phyloP scores from a whole-genome alignment of 331 rosid genomes.

The Spiraea crenata region DNA sequence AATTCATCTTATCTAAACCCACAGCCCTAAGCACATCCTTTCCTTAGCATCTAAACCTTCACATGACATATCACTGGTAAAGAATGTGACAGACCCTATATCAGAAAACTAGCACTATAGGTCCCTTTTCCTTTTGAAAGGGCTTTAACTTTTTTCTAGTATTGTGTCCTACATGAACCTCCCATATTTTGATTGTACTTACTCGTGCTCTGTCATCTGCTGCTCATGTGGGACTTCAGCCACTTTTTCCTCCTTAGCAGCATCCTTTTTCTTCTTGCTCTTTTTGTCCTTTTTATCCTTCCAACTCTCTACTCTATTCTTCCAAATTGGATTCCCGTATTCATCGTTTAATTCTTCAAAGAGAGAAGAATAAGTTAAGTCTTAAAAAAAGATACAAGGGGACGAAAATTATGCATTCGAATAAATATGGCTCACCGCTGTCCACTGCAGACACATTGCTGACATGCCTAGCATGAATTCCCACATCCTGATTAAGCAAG shows the following conservation, averaged over 20 bases:
- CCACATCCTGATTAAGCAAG: constrained; percentile 54
- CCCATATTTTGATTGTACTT: constrained; percentile 31
- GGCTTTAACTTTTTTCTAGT: not conserved
- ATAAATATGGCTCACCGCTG: constrained; percentile 56
- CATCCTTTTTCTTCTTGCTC: constrained; percentile 74
- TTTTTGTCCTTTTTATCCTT: constrained; percentile 91
- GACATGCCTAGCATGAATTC: constrained; percentile 92
- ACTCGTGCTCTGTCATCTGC: constrained; percentile 78
- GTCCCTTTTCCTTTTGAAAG: not conserved
- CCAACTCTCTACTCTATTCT: constrained; percentile 98
- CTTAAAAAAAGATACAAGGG: constrained; percentile 14
- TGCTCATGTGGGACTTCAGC: constrained; percentile 68
- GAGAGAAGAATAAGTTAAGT: constrained; percentile 20
- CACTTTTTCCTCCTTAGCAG: constrained; percentile 48
- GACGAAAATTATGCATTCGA: constrained; percentile 7
- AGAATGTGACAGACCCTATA: not conserved
- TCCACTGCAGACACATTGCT: constrained; percentile 88
- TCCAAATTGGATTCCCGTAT: constrained; percentile 97
- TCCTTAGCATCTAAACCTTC: not conserved
- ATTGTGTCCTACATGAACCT: not conserved
- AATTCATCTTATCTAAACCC: not conserved
- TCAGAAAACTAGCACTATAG: not conserved
- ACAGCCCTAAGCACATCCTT: not conserved
- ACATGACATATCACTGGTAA: not conserved
- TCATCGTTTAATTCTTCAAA: constrained; percentile 76